Evolutionary conservation across 78 protist species (phyloP), one percentile per base, ranked within the genome.

Genomic region (Dictyostelium citrinum): DNA sequence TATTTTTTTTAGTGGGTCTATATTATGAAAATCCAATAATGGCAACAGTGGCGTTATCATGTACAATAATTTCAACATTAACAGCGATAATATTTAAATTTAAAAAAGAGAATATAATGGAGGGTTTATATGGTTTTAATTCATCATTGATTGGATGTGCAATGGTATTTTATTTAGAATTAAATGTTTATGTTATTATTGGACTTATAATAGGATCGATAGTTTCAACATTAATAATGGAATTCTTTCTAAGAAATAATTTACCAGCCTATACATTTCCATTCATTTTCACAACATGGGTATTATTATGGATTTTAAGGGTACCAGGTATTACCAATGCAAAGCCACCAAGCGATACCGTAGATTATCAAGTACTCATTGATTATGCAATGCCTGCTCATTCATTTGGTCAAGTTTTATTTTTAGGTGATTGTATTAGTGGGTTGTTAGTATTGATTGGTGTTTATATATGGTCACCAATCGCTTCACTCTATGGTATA

Each of bases 191-290:
- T 11, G 91, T 85, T 0, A n/a, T 76, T 0, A 17, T 76, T 35
- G 83, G 55, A 10, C 35, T 31, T 39, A 41, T 85, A 6, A 24
- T 85, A 10, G 91, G 91, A 4, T 76, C 84, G 0, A 43, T 85
- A 14, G 64, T 27, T n/a, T 76, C 84, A 0, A 76, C 91, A 3
- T 76, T 55, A 0, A 24, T 85, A 8, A 85, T 76, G 83, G 77
- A 85, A 6, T 35, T 85, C 7, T 85, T 85, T 9, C 27, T 85
- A 1, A 49, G 81, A 27, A 35, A 39, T 35, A 41, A 76, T 17
- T 14, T 85, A 29, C 82, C 84, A 17, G 82, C 91, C 2, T 85
- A 76, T 85, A 85, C 91, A n/a, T 85, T 85, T 22, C 91, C 91
- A 22, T 85, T 85, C 45, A 85, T 85, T 29, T 64, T 39, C 6